These are phyloP conservation scores for Chaetomiaceae sp. DNA, from an alignment of 2,329 filamentous ascomycete genomes.

Conservation along the genomic window DNA sequence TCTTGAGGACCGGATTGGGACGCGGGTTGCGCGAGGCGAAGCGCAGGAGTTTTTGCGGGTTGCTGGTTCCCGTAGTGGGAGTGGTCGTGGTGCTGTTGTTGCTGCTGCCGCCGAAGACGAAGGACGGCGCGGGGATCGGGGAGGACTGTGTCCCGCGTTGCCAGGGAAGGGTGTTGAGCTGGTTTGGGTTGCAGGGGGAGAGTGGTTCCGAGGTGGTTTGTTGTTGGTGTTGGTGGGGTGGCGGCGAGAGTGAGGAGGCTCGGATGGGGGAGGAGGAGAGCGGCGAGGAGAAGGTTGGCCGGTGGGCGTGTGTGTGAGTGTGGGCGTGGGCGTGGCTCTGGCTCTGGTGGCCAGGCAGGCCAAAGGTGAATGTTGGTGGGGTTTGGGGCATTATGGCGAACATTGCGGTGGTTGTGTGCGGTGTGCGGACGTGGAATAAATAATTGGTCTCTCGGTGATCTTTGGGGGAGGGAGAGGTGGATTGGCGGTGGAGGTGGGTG, in stretches of 20 bases:
- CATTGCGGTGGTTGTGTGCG: conserved; percentile 3
- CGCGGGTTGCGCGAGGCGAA: conserved; percentile 14
- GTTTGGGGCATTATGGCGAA: conserved; percentile 31
- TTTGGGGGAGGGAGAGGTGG: background rate
- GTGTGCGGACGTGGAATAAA: background rate
- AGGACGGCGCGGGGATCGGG: conserved; percentile 24
- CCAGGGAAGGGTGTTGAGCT: conserved; percentile 29
- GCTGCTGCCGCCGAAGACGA: background rate
- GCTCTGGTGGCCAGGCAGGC: conserved; percentile 26
- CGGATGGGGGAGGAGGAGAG: conserved; percentile 56
- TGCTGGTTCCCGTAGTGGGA: conserved; percentile 26
- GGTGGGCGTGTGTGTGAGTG: conserved; percentile 34
- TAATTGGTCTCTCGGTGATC: background rate
- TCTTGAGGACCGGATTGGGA: conserved; percentile 56
- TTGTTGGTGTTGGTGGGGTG: conserved; percentile 32
- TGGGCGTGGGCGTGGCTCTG: too few species aligned
- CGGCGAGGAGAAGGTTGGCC: conserved; percentile 49
- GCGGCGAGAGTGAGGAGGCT: conserved; percentile 43
- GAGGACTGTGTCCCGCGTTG: conserved; percentile 37
- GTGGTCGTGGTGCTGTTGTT: conserved; percentile 16
- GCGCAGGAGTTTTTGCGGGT: conserved; percentile 15
- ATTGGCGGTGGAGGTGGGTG: background rate
- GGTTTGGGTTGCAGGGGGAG: conserved; percentile 33
- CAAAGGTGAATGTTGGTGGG: conserved; percentile 39
- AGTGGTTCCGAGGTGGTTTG: background rate